Conservation (phyloP, 495 filamentous ascomycete genomes). For the Xylaria nigripes region DNA sequence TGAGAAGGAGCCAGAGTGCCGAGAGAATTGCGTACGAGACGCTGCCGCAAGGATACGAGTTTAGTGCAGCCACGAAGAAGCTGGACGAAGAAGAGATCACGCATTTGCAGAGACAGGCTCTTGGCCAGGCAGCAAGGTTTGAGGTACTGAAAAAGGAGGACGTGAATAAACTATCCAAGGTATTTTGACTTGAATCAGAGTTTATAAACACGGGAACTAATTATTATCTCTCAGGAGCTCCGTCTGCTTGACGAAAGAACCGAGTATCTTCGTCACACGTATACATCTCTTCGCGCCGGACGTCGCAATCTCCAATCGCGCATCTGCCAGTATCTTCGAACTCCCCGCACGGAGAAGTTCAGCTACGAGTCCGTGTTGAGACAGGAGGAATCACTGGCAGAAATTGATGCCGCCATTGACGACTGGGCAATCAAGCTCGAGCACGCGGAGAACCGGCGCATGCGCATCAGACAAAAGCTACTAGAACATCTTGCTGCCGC, state of each 20-base stretch:
- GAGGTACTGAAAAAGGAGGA: conserved; percentile 59
- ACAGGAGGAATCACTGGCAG: conserved; percentile 64
- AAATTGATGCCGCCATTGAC: conserved; percentile 65
- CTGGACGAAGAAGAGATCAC: conserved; percentile 45
- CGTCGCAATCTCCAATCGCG: conserved; percentile 59
- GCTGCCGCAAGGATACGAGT: conserved; percentile 50
- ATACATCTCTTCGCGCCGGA: conserved; percentile 57
- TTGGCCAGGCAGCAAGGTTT: conserved; percentile 55
- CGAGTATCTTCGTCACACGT: conserved; percentile 62
- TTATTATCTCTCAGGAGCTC: conserved; percentile 48
- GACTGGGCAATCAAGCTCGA: conserved; percentile 68
- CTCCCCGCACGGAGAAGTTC: conserved; percentile 53
- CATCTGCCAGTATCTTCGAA: conserved; percentile 60
- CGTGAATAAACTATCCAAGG: conserved; percentile 56
- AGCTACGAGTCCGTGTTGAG: conserved; percentile 60
- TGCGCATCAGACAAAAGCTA: conserved; percentile 63
- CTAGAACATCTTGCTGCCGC: conserved; percentile 66
- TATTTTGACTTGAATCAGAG: conserved; percentile 22
- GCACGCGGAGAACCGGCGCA: conserved; percentile 64
- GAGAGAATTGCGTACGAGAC: conserved; percentile 46
- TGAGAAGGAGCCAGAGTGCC: conserved; percentile 34
- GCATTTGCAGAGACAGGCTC: conserved; percentile 51
- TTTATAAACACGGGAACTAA: conserved; percentile 5
- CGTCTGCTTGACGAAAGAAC: conserved; percentile 60
- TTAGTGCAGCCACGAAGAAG: conserved; percentile 40